phyloP scores from a whole-genome alignment of 345 rosid species.

The Murraya koenigii region DNA sequence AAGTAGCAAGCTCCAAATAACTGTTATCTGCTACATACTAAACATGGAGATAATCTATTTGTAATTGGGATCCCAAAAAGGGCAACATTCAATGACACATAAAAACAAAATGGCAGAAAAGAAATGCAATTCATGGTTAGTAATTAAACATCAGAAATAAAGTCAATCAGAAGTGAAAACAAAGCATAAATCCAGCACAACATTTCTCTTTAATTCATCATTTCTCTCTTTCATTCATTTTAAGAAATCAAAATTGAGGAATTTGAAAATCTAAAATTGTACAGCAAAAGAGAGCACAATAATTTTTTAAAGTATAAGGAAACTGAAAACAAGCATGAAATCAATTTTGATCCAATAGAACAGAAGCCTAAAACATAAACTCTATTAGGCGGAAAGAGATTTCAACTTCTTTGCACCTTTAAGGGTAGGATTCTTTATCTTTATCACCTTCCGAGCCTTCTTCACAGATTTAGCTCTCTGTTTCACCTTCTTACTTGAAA shows the following conservation, averaged over 20 bases:
- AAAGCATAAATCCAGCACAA: not conserved
- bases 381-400: constrained; percentile 30
- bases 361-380: constrained; percentile 5
- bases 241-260: not conserved
- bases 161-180: not conserved
- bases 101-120: not conserved
- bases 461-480: constrained; percentile 47
- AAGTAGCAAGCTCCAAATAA: not conserved
- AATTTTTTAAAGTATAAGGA: not conserved
- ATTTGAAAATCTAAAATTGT: not conserved
- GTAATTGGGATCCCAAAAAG: not conserved
- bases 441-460: constrained; percentile 51
- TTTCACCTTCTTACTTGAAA: constrained; percentile 49
- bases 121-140: not conserved
- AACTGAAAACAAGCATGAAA: constrained; percentile 5
- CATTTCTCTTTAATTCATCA: not conserved
- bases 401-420: constrained; percentile 58
- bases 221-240: not conserved
- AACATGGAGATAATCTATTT: not conserved
- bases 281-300: not conserved
- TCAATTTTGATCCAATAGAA: not conserved
- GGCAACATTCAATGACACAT: not conserved
- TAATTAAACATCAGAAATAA: not conserved
- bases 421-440: constrained; percentile 34
- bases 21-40: not conserved